A percentile compares a stretch with the other conserved stretches of the same genome.
phyloP scores from a whole-genome alignment of 2,329 filamentous ascomycete species.

The Fusarium sacchari region DNA sequence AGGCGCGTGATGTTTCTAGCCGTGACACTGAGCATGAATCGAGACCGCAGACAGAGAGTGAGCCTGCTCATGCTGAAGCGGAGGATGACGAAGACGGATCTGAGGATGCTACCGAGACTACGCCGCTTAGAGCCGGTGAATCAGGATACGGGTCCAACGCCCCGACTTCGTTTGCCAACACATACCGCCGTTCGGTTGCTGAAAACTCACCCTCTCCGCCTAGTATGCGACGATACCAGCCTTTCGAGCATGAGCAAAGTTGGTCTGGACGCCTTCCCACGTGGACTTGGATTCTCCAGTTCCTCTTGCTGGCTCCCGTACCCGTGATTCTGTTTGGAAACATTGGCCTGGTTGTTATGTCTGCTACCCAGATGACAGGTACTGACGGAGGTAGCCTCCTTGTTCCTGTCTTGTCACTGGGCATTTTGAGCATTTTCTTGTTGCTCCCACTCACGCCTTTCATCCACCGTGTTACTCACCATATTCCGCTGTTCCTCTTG shows the following conservation, averaged over 20 bases:
- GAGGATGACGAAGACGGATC: constrained; percentile 35
- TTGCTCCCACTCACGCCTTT: constrained; percentile 84
- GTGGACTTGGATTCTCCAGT: constrained; percentile 90
- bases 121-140: constrained; percentile 59
- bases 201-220: constrained; percentile 38
- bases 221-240: constrained; percentile 44
- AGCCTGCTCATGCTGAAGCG: constrained; percentile 36
- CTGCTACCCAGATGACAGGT: constrained; percentile 81
- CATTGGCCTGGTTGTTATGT: constrained; percentile 76
- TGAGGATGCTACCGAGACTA: constrained; percentile 61
- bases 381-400: constrained; percentile 82
- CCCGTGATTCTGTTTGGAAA: constrained; percentile 81
- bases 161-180: constrained; percentile 64
- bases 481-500: constrained; percentile 81
- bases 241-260: constrained; percentile 78
- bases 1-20: constrained; percentile 52
- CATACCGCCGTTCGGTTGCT: constrained; percentile 62
- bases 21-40: constrained; percentile 30
- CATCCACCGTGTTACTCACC: constrained; percentile 85
- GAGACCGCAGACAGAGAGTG: constrained; percentile 10
- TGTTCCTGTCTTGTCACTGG: constrained; percentile 76
- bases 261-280: constrained; percentile 84
- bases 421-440: constrained; percentile 74
- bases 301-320: constrained; percentile 82
- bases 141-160: constrained; percentile 49